Conservation (phyloP, 208 protist species). For the Angomonas deanei region DNA sequence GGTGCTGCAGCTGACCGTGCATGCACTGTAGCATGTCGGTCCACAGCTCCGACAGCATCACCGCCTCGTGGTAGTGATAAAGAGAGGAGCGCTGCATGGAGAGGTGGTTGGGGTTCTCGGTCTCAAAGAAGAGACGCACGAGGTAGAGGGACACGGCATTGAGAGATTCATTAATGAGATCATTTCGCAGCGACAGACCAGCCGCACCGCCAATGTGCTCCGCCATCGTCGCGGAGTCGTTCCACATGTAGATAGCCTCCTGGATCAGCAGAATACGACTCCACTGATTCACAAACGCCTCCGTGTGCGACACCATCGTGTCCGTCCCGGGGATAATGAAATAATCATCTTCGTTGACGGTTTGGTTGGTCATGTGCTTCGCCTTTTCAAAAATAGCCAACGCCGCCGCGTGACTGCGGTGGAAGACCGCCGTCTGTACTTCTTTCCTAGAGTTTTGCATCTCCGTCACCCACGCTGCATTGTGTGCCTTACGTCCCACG, state of each 20-base stretch:
- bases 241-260: slow-evolving; percentile 82
- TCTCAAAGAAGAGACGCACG: slow-evolving; percentile 48
- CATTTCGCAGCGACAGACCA: slow-evolving; percentile 22
- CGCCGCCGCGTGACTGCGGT: slow-evolving; percentile 79
- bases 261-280: slow-evolving; percentile 71
- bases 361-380: slow-evolving; percentile 17
- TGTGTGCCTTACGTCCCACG: slow-evolving; percentile 77
- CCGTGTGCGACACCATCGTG: slow-evolving; percentile 64
- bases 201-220: slow-evolving; percentile 48
- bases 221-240: slow-evolving; percentile 41
- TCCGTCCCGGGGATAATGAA: slow-evolving; percentile 75
- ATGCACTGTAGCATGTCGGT: slow-evolving; percentile 49
- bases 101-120: slow-evolving; percentile 27
- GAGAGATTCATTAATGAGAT: slow-evolving; percentile 52
- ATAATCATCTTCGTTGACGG: slow-evolving; percentile 63
- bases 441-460: slow-evolving; percentile 68
- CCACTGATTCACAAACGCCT: slow-evolving; percentile 81
- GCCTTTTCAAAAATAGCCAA: slow-evolving; percentile 68
- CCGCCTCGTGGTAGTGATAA: slow-evolving; percentile 79
- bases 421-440: slow-evolving; percentile 82
- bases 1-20: slow-evolving; percentile 55
- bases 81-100: slow-evolving; percentile 56
- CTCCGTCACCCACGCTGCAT: slow-evolving; percentile 77
- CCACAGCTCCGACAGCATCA: slow-evolving; percentile 83
- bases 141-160: slow-evolving; percentile 63